A percentile compares a stretch with the other conserved stretches of the same genome.
These are phyloP conservation scores for Leptographium galeiforme DNA, from an alignment of 2,329 filamentous ascomycete genomes.

Conservation along the genomic window DNA sequence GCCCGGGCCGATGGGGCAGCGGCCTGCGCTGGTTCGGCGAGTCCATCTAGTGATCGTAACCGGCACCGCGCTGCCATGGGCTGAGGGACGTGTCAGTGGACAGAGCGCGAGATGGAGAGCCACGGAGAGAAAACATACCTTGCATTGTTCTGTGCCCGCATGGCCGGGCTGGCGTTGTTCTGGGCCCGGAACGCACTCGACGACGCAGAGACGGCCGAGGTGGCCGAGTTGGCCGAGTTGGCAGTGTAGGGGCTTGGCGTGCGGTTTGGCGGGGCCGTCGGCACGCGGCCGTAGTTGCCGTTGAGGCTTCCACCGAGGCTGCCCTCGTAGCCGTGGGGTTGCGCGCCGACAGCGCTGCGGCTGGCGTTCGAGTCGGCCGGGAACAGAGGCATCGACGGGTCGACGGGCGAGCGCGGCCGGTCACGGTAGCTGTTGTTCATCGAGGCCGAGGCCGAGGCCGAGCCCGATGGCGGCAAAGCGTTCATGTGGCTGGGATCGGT, in stretches of 20 bases:
- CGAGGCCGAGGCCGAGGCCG: constrained; percentile 12
- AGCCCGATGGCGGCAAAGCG: constrained; percentile 9
- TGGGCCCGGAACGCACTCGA: not conserved
- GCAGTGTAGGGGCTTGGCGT: constrained; percentile 15
- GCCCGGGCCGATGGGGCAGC: not conserved
- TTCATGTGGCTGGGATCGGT: constrained; percentile 16
- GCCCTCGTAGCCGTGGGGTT: constrained; percentile 6
- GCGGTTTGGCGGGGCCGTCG: not conserved
- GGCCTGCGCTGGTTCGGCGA: not conserved
- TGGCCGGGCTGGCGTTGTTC: constrained; percentile 10
- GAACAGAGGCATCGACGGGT: constrained; percentile 38
- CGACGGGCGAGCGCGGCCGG: constrained; percentile 30
- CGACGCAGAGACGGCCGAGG: not conserved
- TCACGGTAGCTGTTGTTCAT: constrained; percentile 12
- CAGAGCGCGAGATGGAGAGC: not conserved
- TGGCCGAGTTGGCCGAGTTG: not conserved
- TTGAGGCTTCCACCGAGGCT: constrained; percentile 4
- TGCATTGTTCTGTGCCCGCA: constrained; percentile 14
- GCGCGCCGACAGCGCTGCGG: constrained; percentile 17
- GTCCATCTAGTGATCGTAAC: constrained; percentile 29
- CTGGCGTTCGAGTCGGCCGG: constrained; percentile 23
- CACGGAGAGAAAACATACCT: constrained; percentile 21
- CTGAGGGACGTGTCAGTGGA: constrained; percentile 17
- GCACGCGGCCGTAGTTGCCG: constrained; percentile 3
- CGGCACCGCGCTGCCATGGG: constrained; percentile 43